Evolutionary conservation across 1,139 yeast genomes (phyloP), one percentile per base, ranked within the genome.

Genomic region (Scheffersomyces titani): DNA sequence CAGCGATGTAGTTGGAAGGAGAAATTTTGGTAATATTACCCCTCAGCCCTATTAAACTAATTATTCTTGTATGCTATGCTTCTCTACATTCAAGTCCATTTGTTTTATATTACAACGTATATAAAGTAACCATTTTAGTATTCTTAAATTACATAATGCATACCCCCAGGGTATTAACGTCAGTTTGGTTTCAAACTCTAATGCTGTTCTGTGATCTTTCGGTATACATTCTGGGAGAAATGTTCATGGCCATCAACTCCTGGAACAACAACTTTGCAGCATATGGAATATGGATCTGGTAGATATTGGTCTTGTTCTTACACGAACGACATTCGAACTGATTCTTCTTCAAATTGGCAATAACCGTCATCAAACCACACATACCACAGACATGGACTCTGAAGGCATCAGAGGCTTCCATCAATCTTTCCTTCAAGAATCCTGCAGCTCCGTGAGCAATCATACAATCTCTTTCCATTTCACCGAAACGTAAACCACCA

Each of bases 401-500:
- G 81, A 94, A 94, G 3, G 98, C 98, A 80, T 94, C 99, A 0
- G 98, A 92, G 3, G 98, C 98, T 75, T 94, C 99, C 98, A 94
- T 93, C 73, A 94, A 82, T 74, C 99, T 86, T 77, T 94, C 99
- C 77, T 93, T 92, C 77, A 94, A 84, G 81, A 94, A 94, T 7
- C 98, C 96, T 1, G 99, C 98, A 2, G 98, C 98, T 73, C 99
- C 99, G 74, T 94, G 98, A 4, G 99, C 99, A 82, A 94, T 94
- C 97, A 96, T 94, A 89, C 99, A 94, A 82, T 96, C 99, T 82
- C 99, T 92, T 78, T 94, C 99, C 99, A 94, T 94, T 79, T 94
- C 99, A 71, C 99, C 99, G 85, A 94, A 96, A 77, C 99, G 92
- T 73, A 94, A 82, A 65, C 99, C 99, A 86, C 99, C 99, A 77